phyloP scores from a whole-genome alignment of 75 land plant genomes.

The Selaginella moellendorffii region DNA sequence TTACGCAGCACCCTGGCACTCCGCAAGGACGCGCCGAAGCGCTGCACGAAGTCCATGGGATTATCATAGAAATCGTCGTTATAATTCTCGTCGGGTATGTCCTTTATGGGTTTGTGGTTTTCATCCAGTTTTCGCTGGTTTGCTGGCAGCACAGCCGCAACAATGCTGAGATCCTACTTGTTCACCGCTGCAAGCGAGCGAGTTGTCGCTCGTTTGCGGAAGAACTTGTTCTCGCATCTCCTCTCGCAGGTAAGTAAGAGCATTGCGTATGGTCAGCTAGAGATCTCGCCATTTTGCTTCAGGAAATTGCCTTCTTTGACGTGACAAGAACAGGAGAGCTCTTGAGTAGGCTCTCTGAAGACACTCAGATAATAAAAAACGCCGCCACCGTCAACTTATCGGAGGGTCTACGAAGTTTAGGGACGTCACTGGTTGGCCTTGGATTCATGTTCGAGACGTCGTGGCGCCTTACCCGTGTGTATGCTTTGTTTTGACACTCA shows the following conservation, averaged over 20 bases:
- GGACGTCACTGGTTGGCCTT: slow-evolving; percentile 73
- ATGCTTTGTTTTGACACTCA: too few species aligned
- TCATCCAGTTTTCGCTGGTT: background rate
- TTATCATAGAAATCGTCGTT: slow-evolving; percentile 46
- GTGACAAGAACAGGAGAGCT: slow-evolving; percentile 96
- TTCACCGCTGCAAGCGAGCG: slow-evolving; percentile 92
- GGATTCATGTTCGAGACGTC: slow-evolving; percentile 88
- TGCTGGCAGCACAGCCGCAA: slow-evolving; percentile 46
- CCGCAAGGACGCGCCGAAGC: slow-evolving; percentile 56
- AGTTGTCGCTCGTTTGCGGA: slow-evolving; percentile 82
- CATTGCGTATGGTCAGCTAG: too few species aligned
- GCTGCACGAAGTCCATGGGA: slow-evolving; percentile 43
- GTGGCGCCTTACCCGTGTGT: slow-evolving; percentile 69
- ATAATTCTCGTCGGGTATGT: slow-evolving; percentile 75
- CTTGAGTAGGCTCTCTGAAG: slow-evolving; percentile 91
- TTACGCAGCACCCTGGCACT: slow-evolving; percentile 43
- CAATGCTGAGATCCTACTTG: slow-evolving; percentile 75
- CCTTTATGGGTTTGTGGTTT: background rate
- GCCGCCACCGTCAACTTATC: slow-evolving; percentile 97
- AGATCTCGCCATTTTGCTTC: background rate
- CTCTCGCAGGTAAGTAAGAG: slow-evolving; percentile 60
- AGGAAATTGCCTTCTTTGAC: slow-evolving; percentile 98
- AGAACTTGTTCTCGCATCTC: slow-evolving; percentile 63
- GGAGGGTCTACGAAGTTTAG: slow-evolving; percentile 63
- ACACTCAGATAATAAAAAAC: slow-evolving; percentile 91